phyloP scores from a whole-genome alignment of 2,329 filamentous ascomycete species.

The Aspergillus alliaceus region DNA sequence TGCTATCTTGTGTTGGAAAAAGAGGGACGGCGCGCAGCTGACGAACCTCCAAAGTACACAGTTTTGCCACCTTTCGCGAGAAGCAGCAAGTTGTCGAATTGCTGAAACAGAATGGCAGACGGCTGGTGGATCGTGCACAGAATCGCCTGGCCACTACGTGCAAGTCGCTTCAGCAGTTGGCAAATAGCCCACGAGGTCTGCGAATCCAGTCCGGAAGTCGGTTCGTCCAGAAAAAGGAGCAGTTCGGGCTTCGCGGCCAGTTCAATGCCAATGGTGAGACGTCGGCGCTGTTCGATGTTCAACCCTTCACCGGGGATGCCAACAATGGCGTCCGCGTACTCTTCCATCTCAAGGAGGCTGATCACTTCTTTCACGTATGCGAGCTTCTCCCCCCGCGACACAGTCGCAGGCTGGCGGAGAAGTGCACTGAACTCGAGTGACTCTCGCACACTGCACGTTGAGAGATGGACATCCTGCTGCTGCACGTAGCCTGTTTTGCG shows the following conservation, averaged over 20 bases:
- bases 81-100: conserved; percentile 66
- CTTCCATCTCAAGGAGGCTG: no score
- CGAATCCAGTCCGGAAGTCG: conserved; percentile 84
- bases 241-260: conserved; percentile 86
- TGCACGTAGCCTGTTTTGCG: no score
- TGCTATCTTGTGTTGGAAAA: no score
- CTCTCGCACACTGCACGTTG: no score
- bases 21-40: no score
- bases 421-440: no score
- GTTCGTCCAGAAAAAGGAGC: conserved; percentile 86
- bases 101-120: conserved; percentile 85
- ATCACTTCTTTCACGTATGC: no score
- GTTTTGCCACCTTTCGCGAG: conserved; percentile 63
- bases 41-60: conserved; percentile 66
- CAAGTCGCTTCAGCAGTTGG: conserved; percentile 79
- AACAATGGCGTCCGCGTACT: no score
- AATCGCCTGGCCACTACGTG: conserved; percentile 81
- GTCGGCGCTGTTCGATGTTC: conserved; percentile 64
- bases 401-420: no score
- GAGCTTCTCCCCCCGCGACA: no score
- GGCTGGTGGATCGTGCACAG: conserved; percentile 94
- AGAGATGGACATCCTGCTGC: no score
- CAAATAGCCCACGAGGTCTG: conserved; percentile 90
- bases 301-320: no score
- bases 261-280: conserved; percentile 87